Base-by-base conservation (phyloP, 306 rosid genomes). In the Quercus agrifolia region DNA sequence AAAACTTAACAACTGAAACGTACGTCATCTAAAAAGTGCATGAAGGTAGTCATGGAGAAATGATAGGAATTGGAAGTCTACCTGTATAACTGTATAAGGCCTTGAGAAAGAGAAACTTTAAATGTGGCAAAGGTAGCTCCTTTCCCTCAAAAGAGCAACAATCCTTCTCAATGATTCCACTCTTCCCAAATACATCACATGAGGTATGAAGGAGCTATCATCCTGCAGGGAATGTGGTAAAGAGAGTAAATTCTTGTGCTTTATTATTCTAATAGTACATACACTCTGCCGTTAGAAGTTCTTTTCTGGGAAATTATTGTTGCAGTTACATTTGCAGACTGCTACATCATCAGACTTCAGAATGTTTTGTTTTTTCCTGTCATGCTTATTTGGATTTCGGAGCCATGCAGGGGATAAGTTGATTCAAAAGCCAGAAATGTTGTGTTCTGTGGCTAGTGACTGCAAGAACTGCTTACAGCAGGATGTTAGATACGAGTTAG, bases 341-440 rank as follows among this genome's bases (percentile, higher is more conserved):
- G 72, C 55, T 41, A 71, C 83, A 66, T 49, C 79, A 23, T 28
- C 35, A 18, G 72, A 9, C 6, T 67, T 61, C 23, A 56, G 67
- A 74, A 15, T 72, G 70, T 68, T 71, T 56, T 80, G 70, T 71
- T 31, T 41, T 79, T 80, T 66, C 81, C 56, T 67, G 35, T 67
- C 4, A 67, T 35, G 12, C 41, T 78, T 62, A 55, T 23, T 51
- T 61, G 78, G 41, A 35, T 35, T 35, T 6, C 6, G 78, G 49
- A 28, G 62, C 83, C 71, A 79, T 28, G 28, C 67, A 63, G 59
- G 46, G 72, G 56, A 70, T 62, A 41, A 55, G 71, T 56, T 80
- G 56, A n/a, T 74, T 82, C 71, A 35, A 38, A 66, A 1, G 18
- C 20, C 71, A 77, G 74, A 73, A 56, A 68, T 61, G 33, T 66